Base-by-base conservation (phyloP, 2,329 filamentous ascomycete genomes). In the Calonectria henricotiae region DNA sequence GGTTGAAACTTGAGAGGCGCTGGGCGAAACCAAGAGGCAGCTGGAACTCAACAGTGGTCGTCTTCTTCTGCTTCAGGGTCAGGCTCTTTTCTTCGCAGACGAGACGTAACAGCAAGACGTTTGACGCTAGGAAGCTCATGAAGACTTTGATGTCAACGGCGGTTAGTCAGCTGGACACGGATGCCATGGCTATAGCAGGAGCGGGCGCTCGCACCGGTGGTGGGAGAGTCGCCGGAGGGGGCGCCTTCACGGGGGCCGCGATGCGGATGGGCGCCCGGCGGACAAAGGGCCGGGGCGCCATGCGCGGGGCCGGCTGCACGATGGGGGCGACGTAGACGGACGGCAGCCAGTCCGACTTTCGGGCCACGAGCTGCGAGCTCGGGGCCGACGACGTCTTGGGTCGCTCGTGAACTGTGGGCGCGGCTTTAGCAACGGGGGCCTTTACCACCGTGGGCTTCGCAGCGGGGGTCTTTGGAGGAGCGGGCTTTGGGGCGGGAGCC, bases 41-140 rank as follows among this genome's bases (percentile, higher is more conserved):
- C 32, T 39, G n/a, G 20, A 58, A 58, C 35, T 58, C 51, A 23
- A 58, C 51, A 3, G 51, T 39, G 35, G 51, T 58, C 1, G 51
- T 58, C 51, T 58, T 58, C 35, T 58, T 58, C 32, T 58, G 20
- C 35, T 58, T 58, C 30, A 25, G 32, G 13, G 51, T 41, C 35
- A 39, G 13, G 35, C 51, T 58, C 51, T 58, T 58, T n/a, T 58
- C 51, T n/a, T 58, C 51, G 20, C 51, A 58, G 51, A 58, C 51
- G 5, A 58, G 51, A 15, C 51, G 55, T 11, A 47, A 5, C 35
- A 66, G 43, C 41, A 44, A 25, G 30, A 37, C 27, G 43, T 65
- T 43, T 4, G 39, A 46, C 12, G 11, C 30, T 15, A 65, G 8
- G n/a, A 25, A 58, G 17, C 32, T 47, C 41, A 60, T 60, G 32